Percentiles rank a stretch among this genome's conserved stretches.
These are phyloP conservation scores for Hypomontagnella monticulosa DNA, from an alignment of 495 filamentous ascomycete species.

Conservation along the genomic window DNA sequence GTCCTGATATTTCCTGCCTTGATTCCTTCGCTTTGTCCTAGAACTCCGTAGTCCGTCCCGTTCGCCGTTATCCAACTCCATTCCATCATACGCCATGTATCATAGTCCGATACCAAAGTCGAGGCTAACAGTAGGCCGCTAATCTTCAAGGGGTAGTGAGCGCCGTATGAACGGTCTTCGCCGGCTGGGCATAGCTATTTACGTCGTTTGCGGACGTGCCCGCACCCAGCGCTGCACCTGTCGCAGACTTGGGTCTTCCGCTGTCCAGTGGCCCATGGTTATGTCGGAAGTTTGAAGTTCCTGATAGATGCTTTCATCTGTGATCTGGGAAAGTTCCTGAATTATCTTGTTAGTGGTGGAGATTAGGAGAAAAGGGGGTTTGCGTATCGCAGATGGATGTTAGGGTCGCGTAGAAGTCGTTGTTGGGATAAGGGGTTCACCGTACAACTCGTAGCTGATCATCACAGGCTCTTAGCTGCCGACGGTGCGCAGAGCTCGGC, in stretches of 20 bases:
- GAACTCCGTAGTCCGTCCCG: background rate
- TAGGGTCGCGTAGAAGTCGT: background rate
- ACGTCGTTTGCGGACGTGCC: constrained; percentile 49
- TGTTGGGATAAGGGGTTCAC: constrained; percentile 36
- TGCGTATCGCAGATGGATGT: background rate
- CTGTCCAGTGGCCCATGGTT: constrained; percentile 75
- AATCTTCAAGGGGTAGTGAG: constrained; percentile 25
- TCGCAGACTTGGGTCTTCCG: constrained; percentile 71
- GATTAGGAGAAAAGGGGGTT: constrained; percentile 1
- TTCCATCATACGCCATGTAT: constrained; percentile 12
- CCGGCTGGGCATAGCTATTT: constrained; percentile 16
- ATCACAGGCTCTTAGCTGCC: constrained; percentile 67
- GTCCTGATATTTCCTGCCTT: background rate
- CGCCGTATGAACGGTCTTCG: constrained; percentile 6
- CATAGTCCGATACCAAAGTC: constrained; percentile 7
- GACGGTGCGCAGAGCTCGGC: constrained; percentile 65
- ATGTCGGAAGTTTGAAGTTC: constrained; percentile 72
- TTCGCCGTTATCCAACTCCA: background rate
- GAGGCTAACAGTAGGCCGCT: constrained; percentile 18
- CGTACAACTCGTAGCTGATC: constrained; percentile 69
- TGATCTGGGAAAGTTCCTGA: constrained; percentile 74
- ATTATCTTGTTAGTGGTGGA: constrained; percentile 27
- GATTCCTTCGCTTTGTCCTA: constrained; percentile 11
- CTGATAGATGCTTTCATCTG: constrained; percentile 71
- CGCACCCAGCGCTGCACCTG: constrained; percentile 62